Conservation (phyloP, 1,284 basidiomycete genomes). For the Neonothopanus nambi region DNA sequence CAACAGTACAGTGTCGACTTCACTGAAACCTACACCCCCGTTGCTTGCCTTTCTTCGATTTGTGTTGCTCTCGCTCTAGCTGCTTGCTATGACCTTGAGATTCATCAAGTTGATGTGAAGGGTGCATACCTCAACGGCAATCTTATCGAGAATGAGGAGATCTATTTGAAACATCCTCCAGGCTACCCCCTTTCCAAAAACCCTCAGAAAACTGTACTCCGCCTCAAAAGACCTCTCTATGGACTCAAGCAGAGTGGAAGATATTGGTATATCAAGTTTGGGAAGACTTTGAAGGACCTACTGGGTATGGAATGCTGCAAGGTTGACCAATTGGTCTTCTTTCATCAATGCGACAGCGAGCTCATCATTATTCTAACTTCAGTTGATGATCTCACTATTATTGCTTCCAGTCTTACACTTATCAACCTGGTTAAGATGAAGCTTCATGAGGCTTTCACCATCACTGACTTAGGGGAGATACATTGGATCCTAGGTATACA, state of each 20-base stretch:
- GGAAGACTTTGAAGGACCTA: too few species aligned
- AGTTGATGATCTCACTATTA: conserved; percentile 25
- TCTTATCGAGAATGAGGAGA: conserved; percentile 18
- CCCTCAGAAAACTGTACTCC: too few species aligned
- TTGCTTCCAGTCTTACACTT: conserved; percentile 21
- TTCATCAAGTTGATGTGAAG: too few species aligned
- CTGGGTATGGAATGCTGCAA: too few species aligned
- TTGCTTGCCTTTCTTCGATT: conserved; percentile 31
- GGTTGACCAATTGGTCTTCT: too few species aligned
- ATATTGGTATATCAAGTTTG: too few species aligned
- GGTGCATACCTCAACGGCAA: conserved; percentile 16
- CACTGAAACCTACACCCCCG: conserved; percentile 35
- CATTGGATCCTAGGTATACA: too few species aligned
- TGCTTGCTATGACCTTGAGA: too few species aligned
- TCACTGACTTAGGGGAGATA: too few species aligned
- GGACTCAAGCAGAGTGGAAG: conserved; percentile 22
- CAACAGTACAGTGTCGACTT: conserved; percentile 42
- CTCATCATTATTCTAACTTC: conserved; percentile 23
- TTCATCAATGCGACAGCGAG: conserved; percentile 11
- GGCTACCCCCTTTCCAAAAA: conserved; percentile 15
- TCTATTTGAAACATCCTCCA: conserved; percentile 24
- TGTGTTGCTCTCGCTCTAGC: too few species aligned
- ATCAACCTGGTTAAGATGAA: background rate
- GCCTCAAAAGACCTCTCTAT: too few species aligned
- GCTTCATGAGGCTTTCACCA: too few species aligned